Evolutionary conservation across 2,329 filamentous ascomycete species (phyloP).

Genomic region (Calonectria honghensis): DNA sequence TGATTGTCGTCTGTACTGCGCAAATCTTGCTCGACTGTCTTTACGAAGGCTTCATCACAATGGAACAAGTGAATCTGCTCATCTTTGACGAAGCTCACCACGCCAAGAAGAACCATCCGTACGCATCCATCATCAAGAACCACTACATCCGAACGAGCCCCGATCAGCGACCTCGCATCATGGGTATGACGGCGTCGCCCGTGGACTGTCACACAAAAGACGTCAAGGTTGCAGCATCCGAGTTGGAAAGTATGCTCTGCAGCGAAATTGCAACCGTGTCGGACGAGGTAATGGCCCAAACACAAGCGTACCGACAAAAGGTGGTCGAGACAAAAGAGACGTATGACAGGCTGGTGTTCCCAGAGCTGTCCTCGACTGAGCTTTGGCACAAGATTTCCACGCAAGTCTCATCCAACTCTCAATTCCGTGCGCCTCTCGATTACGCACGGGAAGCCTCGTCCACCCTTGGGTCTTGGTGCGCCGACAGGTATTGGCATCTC

Average conservation of each 20-base stretch:
- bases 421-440: slow-evolving; percentile 74
- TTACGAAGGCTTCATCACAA: slow-evolving; percentile 85
- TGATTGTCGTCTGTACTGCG: slow-evolving; percentile 94
- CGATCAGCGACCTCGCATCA: slow-evolving; percentile 81
- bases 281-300: slow-evolving; percentile 59
- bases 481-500: slow-evolving; percentile 87
- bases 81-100: slow-evolving; percentile 98
- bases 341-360: slow-evolving; percentile 67
- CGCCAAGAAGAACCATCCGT: slow-evolving; percentile 94
- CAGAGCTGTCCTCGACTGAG: slow-evolving; percentile 74
- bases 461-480: slow-evolving; percentile 87
- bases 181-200: slow-evolving; percentile 98
- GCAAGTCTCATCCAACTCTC: slow-evolving; percentile 62
- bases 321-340: slow-evolving; percentile 73
- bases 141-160: slow-evolving; percentile 77
- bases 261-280: slow-evolving; percentile 86
- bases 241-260: slow-evolving; percentile 86
- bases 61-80: slow-evolving; percentile 89
- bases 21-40: slow-evolving; percentile 89
- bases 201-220: slow-evolving; percentile 86
- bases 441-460: slow-evolving; percentile 77
- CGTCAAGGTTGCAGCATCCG: slow-evolving; percentile 79
- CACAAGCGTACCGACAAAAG: slow-evolving; percentile 53
- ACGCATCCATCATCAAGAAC: slow-evolving; percentile 91
- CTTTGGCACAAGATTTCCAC: slow-evolving; percentile 76